Base-by-base conservation (phyloP, 495 filamentous ascomycete species). In the Aspergillus kassunensis region DNA sequence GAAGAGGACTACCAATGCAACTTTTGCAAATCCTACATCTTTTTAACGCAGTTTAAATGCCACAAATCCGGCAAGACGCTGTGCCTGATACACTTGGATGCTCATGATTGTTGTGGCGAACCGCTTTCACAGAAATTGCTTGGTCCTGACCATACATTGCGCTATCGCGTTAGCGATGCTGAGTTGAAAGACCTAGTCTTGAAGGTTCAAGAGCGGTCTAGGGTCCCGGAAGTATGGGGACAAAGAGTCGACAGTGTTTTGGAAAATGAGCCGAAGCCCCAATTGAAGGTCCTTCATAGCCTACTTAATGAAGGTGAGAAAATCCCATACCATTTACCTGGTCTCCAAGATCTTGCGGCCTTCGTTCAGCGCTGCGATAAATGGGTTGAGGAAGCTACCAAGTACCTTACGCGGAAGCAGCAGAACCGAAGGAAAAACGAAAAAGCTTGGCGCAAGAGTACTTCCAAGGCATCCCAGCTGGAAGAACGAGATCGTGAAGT, bases 341-440 rank as follows among this genome's bases (percentile, higher is more conserved):
- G 90, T 55, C 78, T 99, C 50, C 81, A 85, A 59, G 79, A 84
- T 61, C 82, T 99, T 63, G 88, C 84, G 71, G 78, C 81, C 55
- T 97, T 92, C 74, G 93, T 97, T 67, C 89, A 95, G 58, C 85
- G 87, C 58, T 96, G 91, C 74, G 93, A 96, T 70, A 91, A 96
- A 67, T 95, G 95, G 89, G 90, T 97, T 56, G 93, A 99, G 56
- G 92, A 97, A 71, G 93, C 93, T 51, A 90, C 87, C 56, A 95
- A 90, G 66, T 99, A 93, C 77, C 96, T 92, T 58, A 91, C 91
- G 54, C 87, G 93, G 43, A 99, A 99, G 74, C 93, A 97, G 73
- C 92, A 97, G 70, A 96, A 95, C 67, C 87, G 93, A 59, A 90
- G 93, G 53, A 99, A 99, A 72, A 97, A 88, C 68, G 91, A 97